Conservation (phyloP, 495 filamentous ascomycete species). For the Pseudomonodictys pantanalensis region DNA sequence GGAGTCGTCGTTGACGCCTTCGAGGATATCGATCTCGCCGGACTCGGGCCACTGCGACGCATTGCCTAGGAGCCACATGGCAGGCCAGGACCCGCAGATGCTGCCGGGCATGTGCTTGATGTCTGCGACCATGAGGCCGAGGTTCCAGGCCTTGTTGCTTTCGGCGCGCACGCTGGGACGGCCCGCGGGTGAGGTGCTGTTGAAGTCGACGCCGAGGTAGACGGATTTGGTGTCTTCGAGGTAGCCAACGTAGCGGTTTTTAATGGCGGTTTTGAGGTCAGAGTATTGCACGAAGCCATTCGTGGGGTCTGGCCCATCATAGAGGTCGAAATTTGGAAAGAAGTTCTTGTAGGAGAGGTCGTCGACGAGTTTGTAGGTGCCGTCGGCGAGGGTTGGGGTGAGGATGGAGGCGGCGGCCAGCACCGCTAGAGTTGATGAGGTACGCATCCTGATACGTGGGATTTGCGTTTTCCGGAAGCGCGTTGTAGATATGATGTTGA, state of each 20-base stretch:
- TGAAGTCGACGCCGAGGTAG: slow-evolving; percentile 39
- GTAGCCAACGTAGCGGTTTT: slow-evolving; percentile 24
- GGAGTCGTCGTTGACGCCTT: slow-evolving; percentile 35
- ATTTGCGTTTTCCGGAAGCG: no score
- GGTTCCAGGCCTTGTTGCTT: slow-evolving; percentile 30
- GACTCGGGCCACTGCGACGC: slow-evolving; percentile 56
- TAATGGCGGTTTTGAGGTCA: slow-evolving; percentile 5
- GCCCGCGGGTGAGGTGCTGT: slow-evolving; percentile 25
- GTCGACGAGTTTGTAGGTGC: slow-evolving; percentile 45
- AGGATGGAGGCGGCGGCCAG: slow-evolving; percentile 30
- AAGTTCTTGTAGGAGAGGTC: slow-evolving; percentile 51
- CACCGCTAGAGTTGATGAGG: slow-evolving; percentile 1
- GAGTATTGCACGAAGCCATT: slow-evolving; percentile 37
- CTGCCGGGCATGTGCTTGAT: slow-evolving; percentile 36
- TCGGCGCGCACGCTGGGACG: slow-evolving; percentile 34
- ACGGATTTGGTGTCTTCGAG: slow-evolving; percentile 15
- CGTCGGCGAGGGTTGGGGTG: neutral
- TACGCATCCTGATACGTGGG: slow-evolving; percentile 3
- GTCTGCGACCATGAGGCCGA: slow-evolving; percentile 35
- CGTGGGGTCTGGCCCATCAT: slow-evolving; percentile 40
- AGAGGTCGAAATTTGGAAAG: slow-evolving; percentile 52
- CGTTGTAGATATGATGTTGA: no score
- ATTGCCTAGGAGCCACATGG: slow-evolving; percentile 34
- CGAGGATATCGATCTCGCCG: slow-evolving; percentile 43
- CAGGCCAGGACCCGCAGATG: slow-evolving; percentile 38